Evolutionary conservation across 2,329 filamentous ascomycete species (phyloP).

Genomic region (Dryadomyces quercus-mongolicae): DNA sequence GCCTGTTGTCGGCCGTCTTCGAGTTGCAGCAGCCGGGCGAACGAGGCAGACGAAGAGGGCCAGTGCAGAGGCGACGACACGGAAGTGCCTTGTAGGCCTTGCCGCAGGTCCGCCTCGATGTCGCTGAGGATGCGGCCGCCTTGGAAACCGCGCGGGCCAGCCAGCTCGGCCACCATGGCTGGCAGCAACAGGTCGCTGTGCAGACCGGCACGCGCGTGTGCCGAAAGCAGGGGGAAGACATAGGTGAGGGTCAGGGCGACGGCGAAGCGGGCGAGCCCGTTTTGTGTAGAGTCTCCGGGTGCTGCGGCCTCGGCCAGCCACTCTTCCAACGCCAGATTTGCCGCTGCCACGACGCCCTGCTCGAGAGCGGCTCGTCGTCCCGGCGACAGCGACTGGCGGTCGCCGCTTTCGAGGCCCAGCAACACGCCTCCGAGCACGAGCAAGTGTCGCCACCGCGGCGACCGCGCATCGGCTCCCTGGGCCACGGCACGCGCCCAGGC

Average conservation of each 20-base stretch:
- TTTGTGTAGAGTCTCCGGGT: conserved; percentile 23
- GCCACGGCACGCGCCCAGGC: conserved; percentile 45
- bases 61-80: conserved; percentile 47
- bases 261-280: conserved; percentile 32
- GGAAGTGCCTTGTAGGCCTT: conserved; percentile 23
- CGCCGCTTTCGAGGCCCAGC: conserved; percentile 58
- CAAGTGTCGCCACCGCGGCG: conserved; percentile 68
- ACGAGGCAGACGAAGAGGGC: conserved; percentile 48
- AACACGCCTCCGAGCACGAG: conserved; percentile 70
- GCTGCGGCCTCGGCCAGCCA: conserved; percentile 22
- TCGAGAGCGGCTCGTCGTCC: conserved; percentile 57
- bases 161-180: conserved; percentile 53
- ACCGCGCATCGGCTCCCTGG: conserved; percentile 44
- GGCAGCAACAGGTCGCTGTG: conserved; percentile 62
- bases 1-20: conserved; percentile 36
- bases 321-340: conserved; percentile 58
- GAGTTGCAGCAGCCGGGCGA: conserved; percentile 43
- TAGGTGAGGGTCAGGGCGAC: conserved; percentile 66
- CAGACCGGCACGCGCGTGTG: conserved; percentile 42
- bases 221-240: conserved; percentile 59
- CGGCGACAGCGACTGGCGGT: conserved; percentile 50
- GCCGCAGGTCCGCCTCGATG: conserved; percentile 46
- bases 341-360: conserved; percentile 58
- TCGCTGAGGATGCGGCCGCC: conserved; percentile 62
- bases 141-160: conserved; percentile 61